Evolutionary conservation across 2,329 filamentous ascomycete species (phyloP).

Genomic region (Botrytis tulipae): DNA sequence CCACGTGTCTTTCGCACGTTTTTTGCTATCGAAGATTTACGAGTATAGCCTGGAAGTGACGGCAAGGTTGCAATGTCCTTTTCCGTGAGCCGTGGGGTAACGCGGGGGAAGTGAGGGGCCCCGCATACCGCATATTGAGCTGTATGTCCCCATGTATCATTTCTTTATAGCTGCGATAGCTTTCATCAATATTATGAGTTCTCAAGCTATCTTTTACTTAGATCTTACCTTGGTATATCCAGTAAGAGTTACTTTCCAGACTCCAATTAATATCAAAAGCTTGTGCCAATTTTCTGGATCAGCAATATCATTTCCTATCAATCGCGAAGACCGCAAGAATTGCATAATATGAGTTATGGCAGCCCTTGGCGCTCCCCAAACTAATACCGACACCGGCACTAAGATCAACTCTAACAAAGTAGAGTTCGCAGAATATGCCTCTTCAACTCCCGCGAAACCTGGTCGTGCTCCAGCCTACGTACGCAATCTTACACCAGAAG

Average conservation of each 20-base stretch:
- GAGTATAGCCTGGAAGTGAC: too few species aligned
- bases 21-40: neutral
- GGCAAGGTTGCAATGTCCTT: neutral
- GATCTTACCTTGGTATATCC: neutral
- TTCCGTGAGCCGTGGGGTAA: constrained; percentile 17
- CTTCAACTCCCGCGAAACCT: neutral
- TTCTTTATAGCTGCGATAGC: neutral
- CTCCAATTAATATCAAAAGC: neutral
- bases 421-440: constrained; percentile 20
- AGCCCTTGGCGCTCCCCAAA: neutral
- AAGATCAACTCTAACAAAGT: constrained; percentile 13
- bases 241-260: neutral
- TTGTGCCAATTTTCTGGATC: neutral
- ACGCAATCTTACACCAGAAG: constrained; percentile 49
- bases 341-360: constrained; percentile 4
- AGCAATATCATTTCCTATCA: neutral
- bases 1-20: neutral
- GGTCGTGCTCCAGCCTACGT: constrained; percentile 37
- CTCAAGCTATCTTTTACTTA: neutral
- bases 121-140: constrained; percentile 2
- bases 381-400: neutral
- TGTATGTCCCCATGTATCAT: neutral
- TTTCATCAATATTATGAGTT: neutral
- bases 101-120: constrained; percentile 9
- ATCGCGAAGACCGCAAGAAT: neutral